phyloP scores from a whole-genome alignment of 306 rosid genomes.

The Vigna trinervia region DNA sequence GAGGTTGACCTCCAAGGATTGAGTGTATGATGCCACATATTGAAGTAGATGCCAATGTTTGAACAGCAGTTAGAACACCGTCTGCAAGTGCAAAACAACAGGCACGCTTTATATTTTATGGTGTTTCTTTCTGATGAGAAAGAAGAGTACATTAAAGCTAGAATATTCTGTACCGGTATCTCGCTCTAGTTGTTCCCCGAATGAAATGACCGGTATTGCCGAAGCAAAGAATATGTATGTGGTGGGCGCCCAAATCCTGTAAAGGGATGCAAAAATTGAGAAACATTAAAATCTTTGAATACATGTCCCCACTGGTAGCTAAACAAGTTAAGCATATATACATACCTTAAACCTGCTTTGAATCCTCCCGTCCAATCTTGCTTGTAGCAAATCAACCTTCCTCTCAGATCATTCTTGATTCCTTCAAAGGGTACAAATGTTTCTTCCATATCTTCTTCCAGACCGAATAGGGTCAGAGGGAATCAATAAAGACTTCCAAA shows the following conservation, averaged over 20 bases:
- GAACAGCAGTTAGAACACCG: slow-evolving; percentile 93
- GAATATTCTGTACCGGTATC: slow-evolving; percentile 65
- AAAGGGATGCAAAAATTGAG: slow-evolving; percentile 31
- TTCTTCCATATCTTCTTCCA: slow-evolving; percentile 63
- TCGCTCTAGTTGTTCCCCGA: slow-evolving; percentile 83
- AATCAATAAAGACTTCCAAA: slow-evolving; percentile 29
- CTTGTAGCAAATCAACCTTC: slow-evolving; percentile 86
- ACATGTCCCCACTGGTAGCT: not conserved
- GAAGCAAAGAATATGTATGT: slow-evolving; percentile 89
- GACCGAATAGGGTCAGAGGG: slow-evolving; percentile 26
- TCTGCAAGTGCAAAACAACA: slow-evolving; percentile 51
- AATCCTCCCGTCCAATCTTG: slow-evolving; percentile 89
- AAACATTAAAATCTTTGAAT: slow-evolving; percentile 11
- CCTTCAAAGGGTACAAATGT: slow-evolving; percentile 84
- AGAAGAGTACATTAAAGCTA: not conserved
- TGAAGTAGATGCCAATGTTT: slow-evolving; percentile 87
- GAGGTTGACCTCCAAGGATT: slow-evolving; percentile 90
- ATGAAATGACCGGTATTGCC: slow-evolving; percentile 84
- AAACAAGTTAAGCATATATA: not conserved
- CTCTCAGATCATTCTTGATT: slow-evolving; percentile 86
- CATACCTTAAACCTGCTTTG: slow-evolving; percentile 76
- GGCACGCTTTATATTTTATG: not conserved
- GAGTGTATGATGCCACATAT: slow-evolving; percentile 92
- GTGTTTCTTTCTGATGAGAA: not conserved
- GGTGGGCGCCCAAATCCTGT: slow-evolving; percentile 92